These are phyloP conservation scores for Corynespora cassiicola DNA, from an alignment of 2,329 filamentous ascomycete genomes.

Conservation along the genomic window DNA sequence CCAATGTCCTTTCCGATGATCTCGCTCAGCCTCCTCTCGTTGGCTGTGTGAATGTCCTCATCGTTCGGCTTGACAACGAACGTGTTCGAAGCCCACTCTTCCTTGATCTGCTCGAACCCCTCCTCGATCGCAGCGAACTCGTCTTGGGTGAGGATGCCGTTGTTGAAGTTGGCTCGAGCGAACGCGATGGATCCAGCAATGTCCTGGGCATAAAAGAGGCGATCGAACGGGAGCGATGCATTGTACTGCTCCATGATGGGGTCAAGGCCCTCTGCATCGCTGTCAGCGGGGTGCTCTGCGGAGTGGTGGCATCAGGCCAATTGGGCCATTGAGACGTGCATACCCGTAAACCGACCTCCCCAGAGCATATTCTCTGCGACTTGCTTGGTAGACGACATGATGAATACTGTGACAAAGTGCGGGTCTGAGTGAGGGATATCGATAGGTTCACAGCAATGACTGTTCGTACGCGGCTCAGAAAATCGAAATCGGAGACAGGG, in stretches of 20 bases:
- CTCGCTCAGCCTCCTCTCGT: slow-evolving; percentile 68
- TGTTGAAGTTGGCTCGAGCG: slow-evolving; percentile 78
- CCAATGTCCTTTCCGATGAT: slow-evolving; percentile 85
- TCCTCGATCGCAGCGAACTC: slow-evolving; percentile 78
- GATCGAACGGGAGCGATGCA: slow-evolving; percentile 79
- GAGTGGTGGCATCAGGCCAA: slow-evolving; percentile 3
- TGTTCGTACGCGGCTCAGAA: slow-evolving; percentile 26
- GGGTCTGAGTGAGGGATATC: slow-evolving; percentile 1
- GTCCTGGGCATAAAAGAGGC: slow-evolving; percentile 78
- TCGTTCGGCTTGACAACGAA: slow-evolving; percentile 58
- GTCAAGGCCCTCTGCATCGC: slow-evolving; percentile 72
- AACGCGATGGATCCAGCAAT: slow-evolving; percentile 83
- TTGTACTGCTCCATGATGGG: slow-evolving; percentile 89
- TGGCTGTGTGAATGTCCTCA: slow-evolving; percentile 63
- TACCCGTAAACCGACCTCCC: slow-evolving; percentile 45
- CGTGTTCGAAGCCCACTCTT: slow-evolving; percentile 55
- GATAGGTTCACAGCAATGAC: slow-evolving; percentile 20
- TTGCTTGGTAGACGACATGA: slow-evolving; percentile 42
- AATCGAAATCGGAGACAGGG: slow-evolving; percentile 33
- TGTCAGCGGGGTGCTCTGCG: slow-evolving; percentile 5
- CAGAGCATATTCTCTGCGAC: slow-evolving; percentile 48
- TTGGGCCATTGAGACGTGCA: slow-evolving; percentile 17
- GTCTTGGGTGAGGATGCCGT: slow-evolving; percentile 72
- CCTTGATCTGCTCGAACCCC: slow-evolving; percentile 67
- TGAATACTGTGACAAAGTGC: slow-evolving; percentile 10